Conservation (phyloP, 1,284 basidiomycete species). For the Boletus nobilissimus region DNA sequence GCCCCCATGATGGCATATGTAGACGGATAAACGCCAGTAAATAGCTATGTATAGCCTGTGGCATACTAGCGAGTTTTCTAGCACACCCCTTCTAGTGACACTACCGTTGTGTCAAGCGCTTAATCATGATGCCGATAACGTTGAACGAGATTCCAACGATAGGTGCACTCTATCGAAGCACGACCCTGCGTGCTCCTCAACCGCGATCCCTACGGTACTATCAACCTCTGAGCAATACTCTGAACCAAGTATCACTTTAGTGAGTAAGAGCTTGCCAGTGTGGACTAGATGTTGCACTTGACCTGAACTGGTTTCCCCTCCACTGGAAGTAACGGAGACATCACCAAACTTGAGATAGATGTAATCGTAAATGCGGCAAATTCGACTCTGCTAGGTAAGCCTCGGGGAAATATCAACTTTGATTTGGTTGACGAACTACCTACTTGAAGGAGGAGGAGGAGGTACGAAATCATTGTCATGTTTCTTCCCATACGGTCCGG, state of each 20-base stretch:
- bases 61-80: too few relatives aligned
- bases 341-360: conserved; percentile 77
- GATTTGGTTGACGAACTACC: not conserved
- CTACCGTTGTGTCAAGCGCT: conserved; percentile 18
- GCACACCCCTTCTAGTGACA: too few relatives aligned
- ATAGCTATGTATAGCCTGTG: too few relatives aligned
- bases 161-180: conserved; percentile 58
- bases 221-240: conserved; percentile 48
- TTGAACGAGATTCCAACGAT: conserved; percentile 63
- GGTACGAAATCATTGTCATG: conserved; percentile 53
- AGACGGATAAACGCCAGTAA: too few relatives aligned
- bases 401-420: not conserved
- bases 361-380: conserved; percentile 93
- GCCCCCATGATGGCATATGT: too few relatives aligned
- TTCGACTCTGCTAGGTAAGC: conserved; percentile 71
- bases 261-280: conserved; percentile 54
- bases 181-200: conserved; percentile 47
- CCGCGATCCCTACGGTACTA: conserved; percentile 41
- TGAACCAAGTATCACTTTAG: conserved; percentile 70
- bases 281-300: not conserved
- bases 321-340: conserved; percentile 74
- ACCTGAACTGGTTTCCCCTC: conserved; percentile 4
- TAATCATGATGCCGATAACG: conserved; percentile 46
- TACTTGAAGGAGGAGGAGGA: conserved; percentile 69
- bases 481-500: not conserved